phyloP scores from a whole-genome alignment of 805 yeast genomes.

The Cyberlindnera euphorbiae region DNA sequence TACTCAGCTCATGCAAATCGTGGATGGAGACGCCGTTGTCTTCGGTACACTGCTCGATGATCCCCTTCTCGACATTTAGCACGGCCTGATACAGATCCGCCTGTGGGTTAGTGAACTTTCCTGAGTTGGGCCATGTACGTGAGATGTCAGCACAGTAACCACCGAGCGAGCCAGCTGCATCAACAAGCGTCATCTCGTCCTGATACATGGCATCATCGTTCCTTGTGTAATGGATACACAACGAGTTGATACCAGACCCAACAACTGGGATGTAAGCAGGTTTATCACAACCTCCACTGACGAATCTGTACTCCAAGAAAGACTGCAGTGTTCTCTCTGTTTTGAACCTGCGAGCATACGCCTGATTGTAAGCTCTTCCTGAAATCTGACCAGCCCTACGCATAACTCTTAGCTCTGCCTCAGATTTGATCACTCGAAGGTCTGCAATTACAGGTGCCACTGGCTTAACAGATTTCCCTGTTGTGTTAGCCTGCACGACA shows the following conservation, averaged over 20 bases:
- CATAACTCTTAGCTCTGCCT: constrained; percentile 73
- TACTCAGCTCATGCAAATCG: constrained; percentile 72
- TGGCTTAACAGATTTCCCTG: constrained; percentile 37
- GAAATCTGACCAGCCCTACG: constrained; percentile 79
- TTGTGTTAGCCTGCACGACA: constrained; percentile 22
- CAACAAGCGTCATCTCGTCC: constrained; percentile 85
- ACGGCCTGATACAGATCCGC: constrained; percentile 86
- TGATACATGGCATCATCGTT: constrained; percentile 77
- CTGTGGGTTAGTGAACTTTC: constrained; percentile 72
- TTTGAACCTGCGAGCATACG: constrained; percentile 60
- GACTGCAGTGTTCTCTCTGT: constrained; percentile 79
- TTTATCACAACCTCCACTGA: constrained; percentile 82
- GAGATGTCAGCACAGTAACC: constrained; percentile 96
- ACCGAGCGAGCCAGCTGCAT: constrained; percentile 91
- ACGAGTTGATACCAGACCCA: constrained; percentile 87
- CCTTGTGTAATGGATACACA: constrained; percentile 90
- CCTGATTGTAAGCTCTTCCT: constrained; percentile 77
- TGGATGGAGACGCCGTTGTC: constrained; percentile 50
- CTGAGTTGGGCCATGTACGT: constrained; percentile 89
- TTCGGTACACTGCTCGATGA: constrained; percentile 67
- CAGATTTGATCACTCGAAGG: constrained; percentile 68
- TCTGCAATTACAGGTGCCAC: constrained; percentile 39
- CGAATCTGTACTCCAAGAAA: constrained; percentile 75
- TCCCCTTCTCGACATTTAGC: constrained; percentile 70
- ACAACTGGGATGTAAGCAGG: constrained; percentile 94